Evolutionary conservation across 257 asterid species (phyloP).

Genomic region (Mitragyna speciosa): DNA sequence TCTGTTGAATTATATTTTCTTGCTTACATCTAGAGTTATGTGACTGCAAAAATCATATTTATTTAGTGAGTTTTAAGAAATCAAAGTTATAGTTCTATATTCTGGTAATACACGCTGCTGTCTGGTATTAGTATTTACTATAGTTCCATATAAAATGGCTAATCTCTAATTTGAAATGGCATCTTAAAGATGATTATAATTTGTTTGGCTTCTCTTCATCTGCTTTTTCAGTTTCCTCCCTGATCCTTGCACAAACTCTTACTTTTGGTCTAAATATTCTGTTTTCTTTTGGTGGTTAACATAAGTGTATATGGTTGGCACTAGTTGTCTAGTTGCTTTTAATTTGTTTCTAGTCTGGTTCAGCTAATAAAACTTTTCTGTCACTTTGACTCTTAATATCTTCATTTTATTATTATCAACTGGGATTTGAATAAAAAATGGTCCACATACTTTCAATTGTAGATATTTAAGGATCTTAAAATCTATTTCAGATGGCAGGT

Average conservation of each 20-base stretch:
- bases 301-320: neutral
- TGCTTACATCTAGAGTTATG: neutral
- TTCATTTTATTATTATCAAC: neutral
- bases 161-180: neutral
- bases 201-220: neutral
- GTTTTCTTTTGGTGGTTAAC: neutral
- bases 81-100: too few relatives aligned
- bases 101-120: neutral
- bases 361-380: neutral
- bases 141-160: neutral
- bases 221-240: neutral
- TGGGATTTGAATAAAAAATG: neutral
- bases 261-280: neutral
- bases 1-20: constrained; percentile 1
- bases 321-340: neutral
- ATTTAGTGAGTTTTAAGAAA: too few relatives aligned
- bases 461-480: constrained; percentile 18
- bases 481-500: constrained; percentile 61
- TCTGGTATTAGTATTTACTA: neutral
- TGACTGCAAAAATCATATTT: neutral
- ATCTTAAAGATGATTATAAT: constrained; percentile 5
- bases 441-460: neutral
- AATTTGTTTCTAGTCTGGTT: neutral
- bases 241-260: neutral
- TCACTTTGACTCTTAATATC: neutral